phyloP scores from a whole-genome alignment of 1,284 basidiomycete species.

The Porodaedalea pini region DNA sequence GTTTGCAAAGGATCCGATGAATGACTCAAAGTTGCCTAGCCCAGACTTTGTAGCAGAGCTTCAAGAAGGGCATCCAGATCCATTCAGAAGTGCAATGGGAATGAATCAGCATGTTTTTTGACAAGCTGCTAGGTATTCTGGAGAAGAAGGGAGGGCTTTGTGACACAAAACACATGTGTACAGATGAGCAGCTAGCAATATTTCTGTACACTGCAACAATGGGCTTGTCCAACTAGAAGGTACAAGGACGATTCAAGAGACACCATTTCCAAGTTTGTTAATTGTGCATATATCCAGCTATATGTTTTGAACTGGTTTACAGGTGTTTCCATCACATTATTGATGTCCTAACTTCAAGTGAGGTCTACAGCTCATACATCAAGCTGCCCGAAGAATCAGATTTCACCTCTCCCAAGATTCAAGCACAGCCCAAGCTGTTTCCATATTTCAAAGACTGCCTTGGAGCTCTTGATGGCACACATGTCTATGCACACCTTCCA shows the following conservation, averaged over 20 bases:
- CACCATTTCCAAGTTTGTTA: slow-evolving; percentile 20
- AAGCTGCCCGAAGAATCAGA: slow-evolving; percentile 21
- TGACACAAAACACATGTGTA: neutral
- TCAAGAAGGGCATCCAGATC: no score
- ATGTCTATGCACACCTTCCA: slow-evolving; percentile 31
- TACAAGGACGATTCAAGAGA: slow-evolving; percentile 21
- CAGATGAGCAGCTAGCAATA: slow-evolving; percentile 18
- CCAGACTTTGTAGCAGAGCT: no score
- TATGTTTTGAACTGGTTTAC: neutral
- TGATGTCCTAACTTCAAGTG: neutral
- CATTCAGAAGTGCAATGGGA: no score
- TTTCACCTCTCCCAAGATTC: slow-evolving; percentile 22
- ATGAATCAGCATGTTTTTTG: no score
- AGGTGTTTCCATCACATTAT: slow-evolving; percentile 22
- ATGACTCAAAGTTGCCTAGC: no score
- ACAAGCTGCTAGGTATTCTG: no score
- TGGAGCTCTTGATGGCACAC: slow-evolving; percentile 40
- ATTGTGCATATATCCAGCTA: neutral
- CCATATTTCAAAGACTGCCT: slow-evolving; percentile 36
- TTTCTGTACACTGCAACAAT: slow-evolving; percentile 16
- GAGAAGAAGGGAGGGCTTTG: no score
- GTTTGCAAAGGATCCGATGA: no score
- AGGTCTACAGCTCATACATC: slow-evolving; percentile 26
- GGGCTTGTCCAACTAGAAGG: neutral
- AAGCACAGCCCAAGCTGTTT: slow-evolving; percentile 32